These are phyloP conservation scores for Pyrus communis DNA, from an alignment of 306 rosid genomes.

Conservation along the genomic window DNA sequence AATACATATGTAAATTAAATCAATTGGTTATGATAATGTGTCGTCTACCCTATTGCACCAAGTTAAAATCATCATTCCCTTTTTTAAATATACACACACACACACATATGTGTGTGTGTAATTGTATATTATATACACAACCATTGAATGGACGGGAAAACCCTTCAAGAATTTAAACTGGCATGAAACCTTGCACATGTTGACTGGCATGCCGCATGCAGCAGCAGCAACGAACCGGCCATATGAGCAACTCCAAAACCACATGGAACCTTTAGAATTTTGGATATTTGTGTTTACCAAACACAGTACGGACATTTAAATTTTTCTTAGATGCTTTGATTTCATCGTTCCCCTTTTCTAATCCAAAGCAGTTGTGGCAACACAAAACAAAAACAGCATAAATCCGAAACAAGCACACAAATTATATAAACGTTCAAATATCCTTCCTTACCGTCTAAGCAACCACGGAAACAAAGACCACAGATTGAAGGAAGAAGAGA, in stretches of 20 bases:
- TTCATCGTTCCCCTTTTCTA: conserved; percentile 27
- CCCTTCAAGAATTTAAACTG: not conserved
- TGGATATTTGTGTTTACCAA: conserved; percentile 17
- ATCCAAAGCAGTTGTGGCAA: conserved; percentile 15
- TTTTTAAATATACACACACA: no score
- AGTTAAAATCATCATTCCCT: not conserved
- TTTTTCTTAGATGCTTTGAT: conserved; percentile 17
- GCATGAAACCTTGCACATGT: not conserved
- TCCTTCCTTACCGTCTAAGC: not conserved
- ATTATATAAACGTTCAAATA: conserved; percentile 17
- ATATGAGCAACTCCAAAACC: not conserved
- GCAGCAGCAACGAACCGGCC: not conserved
- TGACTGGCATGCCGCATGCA: not conserved
- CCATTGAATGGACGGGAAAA: not conserved
- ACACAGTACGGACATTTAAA: conserved; percentile 12
- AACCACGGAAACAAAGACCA: not conserved
- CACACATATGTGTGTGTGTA: no score
- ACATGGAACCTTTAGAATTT: not conserved
- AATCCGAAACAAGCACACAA: conserved; percentile 24
- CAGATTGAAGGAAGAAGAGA: not conserved
- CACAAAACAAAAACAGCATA: conserved; percentile 29
- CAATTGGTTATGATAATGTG: not conserved
- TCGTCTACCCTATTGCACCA: no score
- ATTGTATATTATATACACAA: not conserved
- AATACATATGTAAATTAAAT: no score